A percentile compares a stretch with the other conserved stretches of the same genome.
phyloP scores from a whole-genome alignment of 495 filamentous ascomycete species.

The Aspergillus saccharolyticus region DNA sequence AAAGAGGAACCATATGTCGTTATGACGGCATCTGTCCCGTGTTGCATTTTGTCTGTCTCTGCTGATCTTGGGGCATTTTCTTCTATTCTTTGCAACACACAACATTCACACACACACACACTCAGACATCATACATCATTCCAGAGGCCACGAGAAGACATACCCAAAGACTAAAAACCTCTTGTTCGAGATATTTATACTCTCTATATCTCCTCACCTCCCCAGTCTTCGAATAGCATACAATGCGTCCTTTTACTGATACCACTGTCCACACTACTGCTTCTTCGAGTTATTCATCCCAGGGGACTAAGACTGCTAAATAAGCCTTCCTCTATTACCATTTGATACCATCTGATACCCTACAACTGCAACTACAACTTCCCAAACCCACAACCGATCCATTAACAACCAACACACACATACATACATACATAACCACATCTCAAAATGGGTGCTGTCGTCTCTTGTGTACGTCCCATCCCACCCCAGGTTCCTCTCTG shows the following conservation, averaged over 20 bases:
- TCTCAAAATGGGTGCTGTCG: constrained; percentile 84
- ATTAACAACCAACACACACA: constrained; percentile 13
- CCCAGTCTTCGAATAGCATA: background rate
- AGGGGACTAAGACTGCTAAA: background rate
- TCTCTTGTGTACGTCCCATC: constrained; percentile 75
- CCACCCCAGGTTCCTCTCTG: background rate
- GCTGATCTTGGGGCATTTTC: background rate
- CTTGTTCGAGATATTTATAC: constrained; percentile 1
- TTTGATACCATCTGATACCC: background rate
- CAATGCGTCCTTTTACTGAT: constrained; percentile 1
- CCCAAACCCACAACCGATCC: constrained; percentile 1
- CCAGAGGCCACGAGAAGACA: too few species aligned
- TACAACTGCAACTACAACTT: background rate
- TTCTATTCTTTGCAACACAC: background rate
- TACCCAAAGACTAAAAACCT: background rate
- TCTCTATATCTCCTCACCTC: too few species aligned
- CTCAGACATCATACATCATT: background rate
- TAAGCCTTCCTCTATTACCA: background rate
- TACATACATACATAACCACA: too few species aligned
- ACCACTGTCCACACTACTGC: background rate
- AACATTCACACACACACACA: too few species aligned
- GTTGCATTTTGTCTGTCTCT: background rate
- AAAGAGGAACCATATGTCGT: background rate
- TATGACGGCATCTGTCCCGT: constrained; percentile 5
- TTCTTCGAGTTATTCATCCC: background rate